These are phyloP conservation scores for Aureobasidium sp. DNA, from an alignment of 2,329 filamentous ascomycete genomes.

Conservation along the genomic window DNA sequence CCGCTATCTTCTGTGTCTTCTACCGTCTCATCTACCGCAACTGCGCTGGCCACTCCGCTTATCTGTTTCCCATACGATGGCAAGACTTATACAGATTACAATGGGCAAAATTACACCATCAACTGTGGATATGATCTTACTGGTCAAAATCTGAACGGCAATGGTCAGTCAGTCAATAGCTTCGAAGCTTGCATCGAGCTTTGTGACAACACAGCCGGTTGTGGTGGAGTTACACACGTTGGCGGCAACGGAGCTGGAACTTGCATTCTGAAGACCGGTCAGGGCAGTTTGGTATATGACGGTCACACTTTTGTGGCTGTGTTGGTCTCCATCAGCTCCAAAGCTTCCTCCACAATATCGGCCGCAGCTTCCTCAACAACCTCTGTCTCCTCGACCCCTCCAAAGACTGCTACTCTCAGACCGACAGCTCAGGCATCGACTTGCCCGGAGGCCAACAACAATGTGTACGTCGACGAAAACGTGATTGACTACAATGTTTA, in stretches of 20 bases:
- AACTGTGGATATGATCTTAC: constrained; percentile 17
- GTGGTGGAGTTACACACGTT: constrained; percentile 18
- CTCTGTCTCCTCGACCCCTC: constrained; percentile 11
- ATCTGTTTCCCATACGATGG: constrained; percentile 19
- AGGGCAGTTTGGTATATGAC: constrained; percentile 15
- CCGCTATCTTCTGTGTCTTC: constrained; percentile 22
- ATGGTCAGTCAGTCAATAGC: constrained; percentile 9
- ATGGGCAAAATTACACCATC: constrained; percentile 15
- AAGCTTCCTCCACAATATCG: not conserved
- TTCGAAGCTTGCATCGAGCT: constrained; percentile 20
- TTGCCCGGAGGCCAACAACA: constrained; percentile 15
- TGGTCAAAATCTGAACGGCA: not conserved
- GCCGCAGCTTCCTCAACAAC: not conserved
- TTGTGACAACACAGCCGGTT: constrained; percentile 18
- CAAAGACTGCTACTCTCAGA: constrained; percentile 1
- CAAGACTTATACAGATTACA: constrained; percentile 17
- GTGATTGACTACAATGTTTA: constrained; percentile 18
- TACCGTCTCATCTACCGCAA: constrained; percentile 13
- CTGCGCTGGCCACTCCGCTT: constrained; percentile 13
- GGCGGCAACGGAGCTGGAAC: constrained; percentile 22
- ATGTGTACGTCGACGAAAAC: constrained; percentile 16
- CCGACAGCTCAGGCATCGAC: constrained; percentile 9
- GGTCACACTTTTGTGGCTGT: constrained; percentile 18
- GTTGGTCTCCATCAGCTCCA: not conserved
- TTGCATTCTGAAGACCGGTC: constrained; percentile 19